Base-by-base conservation (phyloP, 2,329 filamentous ascomycete species). In the Daldinia sp. region DNA sequence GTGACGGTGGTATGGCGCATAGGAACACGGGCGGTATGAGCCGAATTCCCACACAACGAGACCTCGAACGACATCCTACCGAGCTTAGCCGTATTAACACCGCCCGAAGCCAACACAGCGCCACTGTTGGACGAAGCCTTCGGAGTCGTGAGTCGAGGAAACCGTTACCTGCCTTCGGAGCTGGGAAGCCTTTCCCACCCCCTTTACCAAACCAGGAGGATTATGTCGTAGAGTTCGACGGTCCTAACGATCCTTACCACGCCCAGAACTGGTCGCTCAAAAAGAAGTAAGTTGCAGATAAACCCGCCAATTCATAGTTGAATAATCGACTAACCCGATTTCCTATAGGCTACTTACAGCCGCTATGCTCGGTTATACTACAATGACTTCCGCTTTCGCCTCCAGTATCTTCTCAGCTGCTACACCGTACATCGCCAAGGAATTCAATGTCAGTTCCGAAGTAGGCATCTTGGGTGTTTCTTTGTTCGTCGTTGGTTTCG, bases 141-240 rank as follows among this genome's bases (percentile, higher is more conserved):
- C 80, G 76, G 73, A 82, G 78, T 45, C 78, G 84, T 49, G 80
- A 85, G 49, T 86, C 81, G 4, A 80, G 74, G 56, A 87, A 78
- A 72, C 87, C 90, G 0, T 73, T 93, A 58, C 91, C 91, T 1
- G 77, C 79, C 5, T 92, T 93, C 75, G 91, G 91, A 32, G 87
- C 82, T 56, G 90, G 89, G n/a, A 94, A 93, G 77, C 82, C 87
- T 0, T 92, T 87, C 71, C 91, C 91, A 2, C 90, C 90, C 3
- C 81, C 80, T 0, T 74, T 94, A 39, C 90, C 90, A 1, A 86
- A 88, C 11, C 82, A 84, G 69, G 91, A 94, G 70, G 87, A 91
- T 67, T 94, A 94, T 72, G 90, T 93, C 0, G 91, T 94, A 41
- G 91, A 93, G 76, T 97, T 96, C 73, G 90, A 94, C 69, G 93